These are phyloP conservation scores for Antrodiella citrinella DNA, from an alignment of 768 basidiomycete species.

Conservation along the genomic window DNA sequence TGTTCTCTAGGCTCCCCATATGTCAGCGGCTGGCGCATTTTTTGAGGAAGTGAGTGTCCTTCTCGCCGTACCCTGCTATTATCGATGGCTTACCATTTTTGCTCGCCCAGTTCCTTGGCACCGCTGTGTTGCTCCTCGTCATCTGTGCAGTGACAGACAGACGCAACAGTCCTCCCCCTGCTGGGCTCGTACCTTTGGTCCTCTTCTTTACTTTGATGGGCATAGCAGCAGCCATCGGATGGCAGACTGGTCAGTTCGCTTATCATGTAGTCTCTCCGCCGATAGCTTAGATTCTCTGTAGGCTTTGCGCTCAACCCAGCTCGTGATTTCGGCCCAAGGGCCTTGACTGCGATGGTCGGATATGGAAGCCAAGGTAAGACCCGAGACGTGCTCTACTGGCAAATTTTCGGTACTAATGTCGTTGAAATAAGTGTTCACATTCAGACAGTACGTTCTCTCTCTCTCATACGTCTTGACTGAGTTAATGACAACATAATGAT, in stretches of 20 bases:
- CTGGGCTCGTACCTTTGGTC: slow-evolving; percentile 45
- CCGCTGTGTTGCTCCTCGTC: slow-evolving; percentile 44
- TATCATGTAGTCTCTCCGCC: no score
- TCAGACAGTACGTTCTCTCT: slow-evolving; percentile 3
- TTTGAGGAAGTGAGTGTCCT: slow-evolving; percentile 33
- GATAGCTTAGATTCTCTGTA: no score
- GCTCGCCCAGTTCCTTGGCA: slow-evolving; percentile 41
- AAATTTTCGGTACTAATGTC: no score
- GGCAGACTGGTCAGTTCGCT: slow-evolving; percentile 40
- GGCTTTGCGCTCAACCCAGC: slow-evolving; percentile 64
- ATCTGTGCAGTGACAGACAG: slow-evolving; percentile 49
- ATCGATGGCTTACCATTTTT: neutral
- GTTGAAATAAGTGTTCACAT: slow-evolving; percentile 17
- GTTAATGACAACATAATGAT: no score
- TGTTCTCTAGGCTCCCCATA: slow-evolving; percentile 26
- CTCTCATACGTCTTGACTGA: slow-evolving; percentile 3
- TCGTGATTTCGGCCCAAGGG: slow-evolving; percentile 62
- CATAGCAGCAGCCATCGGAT: slow-evolving; percentile 48
- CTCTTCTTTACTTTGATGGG: slow-evolving; percentile 52
- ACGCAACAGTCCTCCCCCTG: slow-evolving; percentile 37
- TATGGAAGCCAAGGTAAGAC: slow-evolving; percentile 38
- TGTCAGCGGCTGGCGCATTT: slow-evolving; percentile 36
- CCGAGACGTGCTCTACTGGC: no score
- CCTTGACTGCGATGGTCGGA: slow-evolving; percentile 65
- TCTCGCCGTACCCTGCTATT: neutral